Evolutionary conservation across 2,329 filamentous ascomycete genomes (phyloP), one percentile per base, ranked within the genome.

Genomic region (Zymoseptoria ardabiliae): DNA sequence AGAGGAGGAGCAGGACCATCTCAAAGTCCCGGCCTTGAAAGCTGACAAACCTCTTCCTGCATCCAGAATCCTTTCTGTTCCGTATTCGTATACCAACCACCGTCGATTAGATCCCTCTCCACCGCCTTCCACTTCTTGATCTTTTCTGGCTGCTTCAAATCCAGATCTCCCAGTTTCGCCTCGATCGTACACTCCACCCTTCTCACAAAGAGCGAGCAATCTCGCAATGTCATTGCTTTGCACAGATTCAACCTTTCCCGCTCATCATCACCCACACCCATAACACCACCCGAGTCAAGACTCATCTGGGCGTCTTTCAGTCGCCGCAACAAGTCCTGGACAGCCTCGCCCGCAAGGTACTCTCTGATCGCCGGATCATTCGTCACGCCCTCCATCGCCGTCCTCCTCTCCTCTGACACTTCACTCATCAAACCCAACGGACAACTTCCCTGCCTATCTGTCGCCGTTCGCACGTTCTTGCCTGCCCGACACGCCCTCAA

Each of bases 211-310:
- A 79, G 64, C 3, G 77, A 77, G 60, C 77, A 79, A 58, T 80
- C 78, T 35, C 78, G 69, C 11, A 80, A 63, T 1, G 78, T 79
- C 77, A 79, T 80, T 9, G 78, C 77, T 48, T 70, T 70, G 58
- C 72, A 72, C 23, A 74, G 54, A 3, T 64, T 57, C n/a, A 62
- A 23, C 3, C 2, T 45, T n/a, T 13, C 4, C 35, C 6, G 13
- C 35, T n/a, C 13, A 3, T 45, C 13, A 4, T 25, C 17, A 10
- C 23, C 17, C 10, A 55, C 48, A 5, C 53, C 41, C 22, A 73
- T 56, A 10, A 73, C 64, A 2, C 77, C 78, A 2, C 64, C 25
- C 1, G 68, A 66, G 56, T 79, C 78, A n/a, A 77, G 67, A 10
- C 61, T 60, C 4, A 59, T 59, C 58, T 80, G 77, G 20, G 73